These are phyloP conservation scores for Penicillium psychrofluorescens DNA, from an alignment of 495 filamentous ascomycete genomes.

Conservation along the genomic window DNA sequence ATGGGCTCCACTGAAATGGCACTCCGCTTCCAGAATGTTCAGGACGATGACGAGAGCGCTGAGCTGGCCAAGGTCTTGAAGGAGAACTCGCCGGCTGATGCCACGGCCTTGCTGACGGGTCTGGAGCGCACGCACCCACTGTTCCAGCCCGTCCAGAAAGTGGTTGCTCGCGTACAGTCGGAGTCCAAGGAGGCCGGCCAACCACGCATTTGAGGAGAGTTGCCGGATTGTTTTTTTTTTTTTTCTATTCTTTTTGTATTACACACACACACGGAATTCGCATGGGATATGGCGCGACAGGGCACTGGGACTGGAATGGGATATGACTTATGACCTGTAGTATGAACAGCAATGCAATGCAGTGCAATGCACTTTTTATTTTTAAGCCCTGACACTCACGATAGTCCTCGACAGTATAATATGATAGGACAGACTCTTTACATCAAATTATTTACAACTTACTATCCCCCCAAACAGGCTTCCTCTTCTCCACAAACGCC, in stretches of 20 bases:
- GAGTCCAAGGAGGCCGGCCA: slow-evolving; percentile 33
- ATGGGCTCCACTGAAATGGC: slow-evolving; percentile 77
- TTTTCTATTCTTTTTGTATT: too few species aligned
- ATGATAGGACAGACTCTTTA: background rate
- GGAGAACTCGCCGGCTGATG: slow-evolving; percentile 54
- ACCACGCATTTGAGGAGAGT: slow-evolving; percentile 16
- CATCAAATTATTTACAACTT: slow-evolving; percentile 49
- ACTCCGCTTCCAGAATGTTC: slow-evolving; percentile 85
- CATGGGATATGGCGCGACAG: slow-evolving; percentile 30
- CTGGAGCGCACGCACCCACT: slow-evolving; percentile 65
- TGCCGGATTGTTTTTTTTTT: background rate
- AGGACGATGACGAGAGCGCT: slow-evolving; percentile 77
- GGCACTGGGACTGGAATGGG: slow-evolving; percentile 11
- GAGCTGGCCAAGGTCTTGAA: slow-evolving; percentile 79
- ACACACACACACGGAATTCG: slow-evolving; percentile 3
- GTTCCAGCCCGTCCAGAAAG: slow-evolving; percentile 59
- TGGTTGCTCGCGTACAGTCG: slow-evolving; percentile 72
- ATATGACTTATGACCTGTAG: slow-evolving; percentile 8
- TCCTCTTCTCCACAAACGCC: slow-evolving; percentile 79
- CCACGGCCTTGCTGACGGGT: slow-evolving; percentile 68
- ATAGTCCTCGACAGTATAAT: background rate
- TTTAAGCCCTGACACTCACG: too few species aligned
- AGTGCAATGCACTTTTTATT: background rate
- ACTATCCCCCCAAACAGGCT: slow-evolving; percentile 66
- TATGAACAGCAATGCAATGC: slow-evolving; percentile 8